Conservation (phyloP, 2,329 filamentous ascomycete species). For the Trichoderma semiorbis region DNA sequence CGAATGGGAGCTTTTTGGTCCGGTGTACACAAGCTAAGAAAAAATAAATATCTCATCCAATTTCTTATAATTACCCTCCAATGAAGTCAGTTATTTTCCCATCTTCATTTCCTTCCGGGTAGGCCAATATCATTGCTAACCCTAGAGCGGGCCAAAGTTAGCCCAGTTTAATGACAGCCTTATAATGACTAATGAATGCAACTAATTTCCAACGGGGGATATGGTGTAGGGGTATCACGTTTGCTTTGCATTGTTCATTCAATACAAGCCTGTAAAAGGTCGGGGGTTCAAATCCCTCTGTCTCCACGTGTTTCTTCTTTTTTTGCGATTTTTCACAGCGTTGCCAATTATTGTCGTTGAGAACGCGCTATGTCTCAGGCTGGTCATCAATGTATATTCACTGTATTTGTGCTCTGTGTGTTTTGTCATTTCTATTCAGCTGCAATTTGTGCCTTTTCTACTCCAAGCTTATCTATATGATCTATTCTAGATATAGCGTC, state of each 20-base stretch:
- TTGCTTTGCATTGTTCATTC: slow-evolving; percentile 19
- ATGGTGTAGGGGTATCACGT: slow-evolving; percentile 20
- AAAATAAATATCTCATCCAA: neutral
- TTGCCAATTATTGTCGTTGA: neutral
- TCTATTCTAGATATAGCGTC: neutral
- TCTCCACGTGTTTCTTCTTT: slow-evolving; percentile 17
- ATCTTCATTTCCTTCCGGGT: neutral
- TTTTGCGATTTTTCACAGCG: neutral
- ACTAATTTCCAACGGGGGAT: slow-evolving; percentile 5
- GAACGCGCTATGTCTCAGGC: neutral
- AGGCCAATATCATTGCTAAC: neutral
- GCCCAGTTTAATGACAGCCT: neutral
- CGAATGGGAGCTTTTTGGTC: neutral
- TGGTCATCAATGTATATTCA: neutral
- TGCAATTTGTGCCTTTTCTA: neutral
- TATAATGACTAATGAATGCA: neutral
- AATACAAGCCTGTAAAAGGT: slow-evolving; percentile 18
- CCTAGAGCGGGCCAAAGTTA: neutral
- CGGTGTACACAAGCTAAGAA: neutral
- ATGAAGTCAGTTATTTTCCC: neutral
- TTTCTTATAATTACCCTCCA: neutral
- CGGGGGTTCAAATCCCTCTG: slow-evolving; percentile 20
- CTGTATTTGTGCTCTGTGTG: neutral
- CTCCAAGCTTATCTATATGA: neutral
- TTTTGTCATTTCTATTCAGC: neutral